Base-by-base conservation (phyloP, 805 yeast genomes). In the Hagleromyces aurorensis region DNA sequence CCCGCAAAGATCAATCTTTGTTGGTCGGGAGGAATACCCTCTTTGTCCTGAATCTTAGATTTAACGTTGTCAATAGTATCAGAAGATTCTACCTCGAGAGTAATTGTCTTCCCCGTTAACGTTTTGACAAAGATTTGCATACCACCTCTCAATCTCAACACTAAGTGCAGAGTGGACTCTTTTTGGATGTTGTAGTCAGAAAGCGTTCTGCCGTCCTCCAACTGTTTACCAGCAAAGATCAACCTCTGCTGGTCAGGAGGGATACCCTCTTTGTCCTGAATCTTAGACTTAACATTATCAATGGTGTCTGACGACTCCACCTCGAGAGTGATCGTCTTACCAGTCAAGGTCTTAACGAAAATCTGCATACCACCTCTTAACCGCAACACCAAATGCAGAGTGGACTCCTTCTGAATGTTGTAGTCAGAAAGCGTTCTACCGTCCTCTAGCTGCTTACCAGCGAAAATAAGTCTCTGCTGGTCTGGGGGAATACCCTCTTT, bases 21-120 rank as follows among this genome's bases (percentile, higher is more conserved):
- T 65, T 85, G 95, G 70, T 85, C 95, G 49, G 95, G 95, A 53
- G 95, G 95, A 52, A 85, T 85, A 52, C 95, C 94, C 65, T 84
- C 95, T 73, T 85, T 85, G 68, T 85, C 95, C 66, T 85, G 95
- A 55, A 85, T 85, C 76, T 85, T 85, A 52, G 89, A 72, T 73
- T 85, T 85, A 65, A 85, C 95, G 56, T 85, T 85, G 70, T 85
- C 95, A 58, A 85, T 85, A 47, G 94, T 84, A 72, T 85, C 95
- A 36, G 94, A 83, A 40, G 94, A 84, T 67, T 85, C 95, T 50
- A 85, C 67, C 43, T 79, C 87, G 44, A 79, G 65, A 48, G 94
- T 82, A 61, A 82, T 82, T 44, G 94, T 82, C 75, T 82, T 82
- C 59, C 94, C 94, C 20, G 94, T 82, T 59, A 82, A 62, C 37